A percentile compares a stretch with the other conserved stretches of the same genome.
phyloP scores from a whole-genome alignment of 768 basidiomycete genomes.

The Dacryopinax spathularia region DNA sequence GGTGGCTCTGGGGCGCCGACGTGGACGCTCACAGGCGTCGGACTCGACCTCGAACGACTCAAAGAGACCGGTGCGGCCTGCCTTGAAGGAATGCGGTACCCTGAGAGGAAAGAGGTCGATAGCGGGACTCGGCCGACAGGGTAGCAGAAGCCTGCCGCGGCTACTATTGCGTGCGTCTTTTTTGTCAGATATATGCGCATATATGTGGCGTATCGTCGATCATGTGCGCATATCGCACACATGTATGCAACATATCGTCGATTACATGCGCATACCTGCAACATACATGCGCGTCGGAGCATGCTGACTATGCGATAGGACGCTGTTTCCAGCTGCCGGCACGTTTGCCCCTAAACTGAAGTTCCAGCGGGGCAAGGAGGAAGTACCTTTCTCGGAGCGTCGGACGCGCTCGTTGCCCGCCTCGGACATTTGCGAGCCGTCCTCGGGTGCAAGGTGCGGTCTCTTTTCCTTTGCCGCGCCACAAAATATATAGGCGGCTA shows the following conservation, averaged over 20 bases:
- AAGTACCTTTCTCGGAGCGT: slow-evolving; percentile 65
- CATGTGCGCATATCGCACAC: no score
- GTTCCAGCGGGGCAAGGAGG: slow-evolving; percentile 31
- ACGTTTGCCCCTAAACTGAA: slow-evolving; percentile 65
- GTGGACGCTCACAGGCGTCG: slow-evolving; percentile 79
- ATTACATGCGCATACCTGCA: no score
- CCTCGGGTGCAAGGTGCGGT: slow-evolving; percentile 70
- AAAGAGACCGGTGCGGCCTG: slow-evolving; percentile 80
- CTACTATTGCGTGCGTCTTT: slow-evolving; percentile 56
- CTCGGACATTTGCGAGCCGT: slow-evolving; percentile 66
- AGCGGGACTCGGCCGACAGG: slow-evolving; percentile 85
- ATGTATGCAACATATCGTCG: no score
- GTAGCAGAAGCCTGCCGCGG: slow-evolving; percentile 78
- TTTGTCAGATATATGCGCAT: no score
- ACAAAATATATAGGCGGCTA: no score
- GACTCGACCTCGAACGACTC: slow-evolving; percentile 67
- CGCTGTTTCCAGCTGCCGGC: slow-evolving; percentile 86
- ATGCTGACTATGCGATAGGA: slow-evolving; percentile 35
- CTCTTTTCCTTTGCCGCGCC: no score
- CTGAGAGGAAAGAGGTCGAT: slow-evolving; percentile 61
- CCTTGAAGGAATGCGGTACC: slow-evolving; percentile 62
- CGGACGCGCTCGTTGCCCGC: slow-evolving; percentile 46
- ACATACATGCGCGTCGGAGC: no score
- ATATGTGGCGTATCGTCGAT: no score
- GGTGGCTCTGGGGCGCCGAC: slow-evolving; percentile 94